Base-by-base conservation (phyloP, 2,329 filamentous ascomycete species). In the Talaromyces marneffei region DNA sequence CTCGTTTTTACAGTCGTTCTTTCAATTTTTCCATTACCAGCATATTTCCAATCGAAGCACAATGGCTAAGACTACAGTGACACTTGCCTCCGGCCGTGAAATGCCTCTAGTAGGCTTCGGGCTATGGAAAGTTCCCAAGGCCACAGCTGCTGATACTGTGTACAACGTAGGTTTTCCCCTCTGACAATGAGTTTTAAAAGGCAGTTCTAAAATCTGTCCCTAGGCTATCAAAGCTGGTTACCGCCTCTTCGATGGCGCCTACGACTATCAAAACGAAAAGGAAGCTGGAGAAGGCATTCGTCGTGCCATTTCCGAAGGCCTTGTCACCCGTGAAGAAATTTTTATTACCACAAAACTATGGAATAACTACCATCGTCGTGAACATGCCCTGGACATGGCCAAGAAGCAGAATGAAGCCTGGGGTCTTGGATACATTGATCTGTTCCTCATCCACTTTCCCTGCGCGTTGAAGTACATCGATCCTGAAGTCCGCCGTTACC, bases 331-430 rank as follows among this genome's bases (percentile, higher is more conserved):
- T 44, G 40, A 44, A 14, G 40, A 44, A 4, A 44, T 44, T 7
- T 44, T 44, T 12, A 44, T 44, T 3, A 44, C 40, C 4, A 44
- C 40, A 44, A 44, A 44, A 3, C 20, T 44, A 5, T 44, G 40
- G 40, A 44, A 44, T 7, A 44, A 44, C 40, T 44, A 44, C 20
- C 40, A 44, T 23, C 40, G 20, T 23, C 40, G 40, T 6, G 40
- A 44, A 44, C 40, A 44, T 69, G 71, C 60, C 66, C 12, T 44
- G 40, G 40, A 44, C 4, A 44, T 44, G 40, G 40, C 40, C 3
- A 25, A 25, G 20, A 44, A 44, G 12, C 40, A 44, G 14, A 44
- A 44, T 44, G 10, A 44, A 20, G 40, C 40, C 20, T 44, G 20
- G 40, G 20, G 40, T 44, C 40, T 44, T 20, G 40, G 40, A 44